Evolutionary conservation across 2,329 filamentous ascomycete genomes (phyloP).

Genomic region (Scleromitrula shiraiana): DNA sequence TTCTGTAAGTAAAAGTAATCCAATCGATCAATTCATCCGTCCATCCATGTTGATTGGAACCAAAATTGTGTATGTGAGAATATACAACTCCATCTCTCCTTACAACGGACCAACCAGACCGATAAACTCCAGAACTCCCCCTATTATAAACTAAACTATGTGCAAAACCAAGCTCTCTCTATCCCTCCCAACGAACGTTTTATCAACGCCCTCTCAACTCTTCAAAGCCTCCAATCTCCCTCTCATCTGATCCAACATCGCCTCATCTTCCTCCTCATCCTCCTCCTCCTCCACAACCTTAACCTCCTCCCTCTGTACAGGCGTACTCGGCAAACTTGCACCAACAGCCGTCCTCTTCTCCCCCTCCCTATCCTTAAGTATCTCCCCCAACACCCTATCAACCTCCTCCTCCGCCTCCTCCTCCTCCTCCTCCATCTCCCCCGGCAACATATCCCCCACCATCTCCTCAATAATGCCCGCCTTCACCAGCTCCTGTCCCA

Average conservation of each 20-base stretch:
- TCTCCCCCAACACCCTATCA: constrained; percentile 85
- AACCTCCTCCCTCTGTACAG: constrained; percentile 42
- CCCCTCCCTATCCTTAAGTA: constrained; percentile 73
- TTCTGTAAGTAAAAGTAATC: no score
- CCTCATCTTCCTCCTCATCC: constrained; percentile 80
- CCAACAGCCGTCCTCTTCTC: no score
- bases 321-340: constrained; percentile 42
- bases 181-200: no score
- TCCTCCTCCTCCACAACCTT: constrained; percentile 64
- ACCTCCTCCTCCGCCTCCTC: constrained; percentile 76
- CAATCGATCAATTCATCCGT: no score
- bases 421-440: constrained; percentile 64
- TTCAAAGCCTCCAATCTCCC: constrained; percentile 83
- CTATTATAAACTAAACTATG: no score
- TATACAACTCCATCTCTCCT: no score
- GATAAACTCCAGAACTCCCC: no score
- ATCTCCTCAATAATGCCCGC: constrained; percentile 98
- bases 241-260: constrained; percentile 89
- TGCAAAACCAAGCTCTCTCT: no score
- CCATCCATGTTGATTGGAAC: no score
- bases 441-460: constrained; percentile 78
- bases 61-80: no score
- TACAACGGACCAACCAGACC: no score
- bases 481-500: constrained; percentile 82
- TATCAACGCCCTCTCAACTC: constrained; percentile 57